Evolutionary conservation across 2,329 filamentous ascomycete genomes (phyloP), one percentile per base, ranked within the genome.

Genomic region (Fusarium sp.): DNA sequence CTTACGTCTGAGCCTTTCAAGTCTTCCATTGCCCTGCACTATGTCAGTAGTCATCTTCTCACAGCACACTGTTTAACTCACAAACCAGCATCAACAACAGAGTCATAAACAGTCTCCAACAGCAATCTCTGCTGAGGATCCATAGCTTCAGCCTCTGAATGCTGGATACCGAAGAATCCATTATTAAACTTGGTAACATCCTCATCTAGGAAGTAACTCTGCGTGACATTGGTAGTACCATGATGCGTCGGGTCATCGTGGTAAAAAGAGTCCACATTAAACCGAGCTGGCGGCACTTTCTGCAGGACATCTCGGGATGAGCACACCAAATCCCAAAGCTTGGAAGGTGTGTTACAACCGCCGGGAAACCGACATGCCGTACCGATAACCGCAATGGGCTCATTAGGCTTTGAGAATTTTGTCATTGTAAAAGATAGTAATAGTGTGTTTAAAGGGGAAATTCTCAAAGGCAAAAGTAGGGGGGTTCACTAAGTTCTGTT

Each of bases 41-140:
- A 4, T 23, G 44, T 50, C 44, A 56, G 32, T 17, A 3, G 0
- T 4, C 1, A 23, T 18, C 27, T 33, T 3, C 2, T 6, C 20
- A 15, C 10, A 33, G 17, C 9, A 7, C 7, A 1, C 1, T 5
- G 13, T 0, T 1, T 5, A 55, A 37, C 55, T 50, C 26, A 58
- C 27, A 53, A 33, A 7, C 56, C 56, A 15, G 56, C 56, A n/a
- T 40, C 56, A 12, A 40, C 30, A 5, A 63, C 32, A n/a, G 64
- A 57, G 48, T 70, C 64, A 26, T 68, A 70, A 2, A 58, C 52
- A n/a, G 56, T 56, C 40, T 70, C 67, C 14, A 70, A 46, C 23
- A 60, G 8, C 13, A 68, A 18, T 1, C 64, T 38, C 32, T 64
- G 53, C 42, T 70, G 64, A 0, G 67, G 67, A n/a, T 70, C 64